Evolutionary conservation across 345 rosid species (phyloP), one percentile per base, ranked within the genome.

Genomic region (Orychophragmus violaceus): DNA sequence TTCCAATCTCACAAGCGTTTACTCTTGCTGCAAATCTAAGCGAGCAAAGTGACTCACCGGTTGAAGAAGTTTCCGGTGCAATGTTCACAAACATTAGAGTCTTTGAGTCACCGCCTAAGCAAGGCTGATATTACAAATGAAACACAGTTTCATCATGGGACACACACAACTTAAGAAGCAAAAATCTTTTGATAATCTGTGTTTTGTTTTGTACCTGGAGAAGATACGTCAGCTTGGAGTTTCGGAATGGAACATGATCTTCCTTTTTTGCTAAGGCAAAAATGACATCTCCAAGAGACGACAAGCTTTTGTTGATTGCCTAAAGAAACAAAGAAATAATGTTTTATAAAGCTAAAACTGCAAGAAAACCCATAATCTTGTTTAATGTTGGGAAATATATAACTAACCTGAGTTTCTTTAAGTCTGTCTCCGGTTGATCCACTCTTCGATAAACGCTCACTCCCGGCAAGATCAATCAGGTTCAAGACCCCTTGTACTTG

Each of bases 401-500:
- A 52, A 25, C 69, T 0, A 84, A 94, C 99, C 69, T 90, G 99
- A 74, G 99, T 94, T 83, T 94, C 99, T 82, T 79, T 90, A 59
- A 94, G 78, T 27, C 99, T 78, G 61, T 94, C 97, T 25, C 99
- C 99, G 0, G 99, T 88, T 27, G 99, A 94, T 22, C 99, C 96
- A 73, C 99, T 94, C 84, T 84, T 94, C 0, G 95, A 87, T 46
- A 94, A 92, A 18, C 99, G 97, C 74, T 94, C 99, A 44, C 99
- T 94, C 54, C 99, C 99, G 29, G 99, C 99, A 70, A 94, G 95
- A 83, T 94, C 99, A 62, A 94, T 90, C 36, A 94, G 91, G 85
- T 94, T 94, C 84, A 94, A 63, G 59, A 94, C 83, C 18, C 99
- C 95, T 81, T 94, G 99, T 50, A 87, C 90, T 77, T 90, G 96